Percentiles rank a stretch among this genome's conserved stretches.
These are phyloP conservation scores for Saccharomycopsis sp. DNA, from an alignment of 805 yeast genomes.

Conservation along the genomic window DNA sequence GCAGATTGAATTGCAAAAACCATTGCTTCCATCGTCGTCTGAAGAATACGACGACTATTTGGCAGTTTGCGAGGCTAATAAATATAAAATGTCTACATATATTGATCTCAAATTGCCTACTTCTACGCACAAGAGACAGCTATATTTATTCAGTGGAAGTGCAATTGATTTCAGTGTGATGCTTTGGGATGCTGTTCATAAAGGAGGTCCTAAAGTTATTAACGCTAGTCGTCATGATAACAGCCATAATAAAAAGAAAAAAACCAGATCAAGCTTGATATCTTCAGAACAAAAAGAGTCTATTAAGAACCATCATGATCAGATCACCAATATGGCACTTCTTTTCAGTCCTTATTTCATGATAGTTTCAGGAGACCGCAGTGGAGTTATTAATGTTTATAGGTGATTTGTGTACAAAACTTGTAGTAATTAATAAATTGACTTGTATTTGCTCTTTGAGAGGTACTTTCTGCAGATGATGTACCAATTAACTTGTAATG, in stretches of 20 bases:
- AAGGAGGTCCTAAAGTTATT: conserved; percentile 30
- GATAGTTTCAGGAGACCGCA: conserved; percentile 59
- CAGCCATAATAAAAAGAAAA: conserved; percentile 8
- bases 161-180: conserved; percentile 23
- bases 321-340: conserved; percentile 42
- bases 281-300: conserved; percentile 39
- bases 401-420: conserved; percentile 30
- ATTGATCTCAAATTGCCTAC: conserved; percentile 11
- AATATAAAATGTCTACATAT: conserved; percentile 3
- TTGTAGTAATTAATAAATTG: no score
- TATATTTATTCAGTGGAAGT: conserved; percentile 16
- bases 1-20: neutral
- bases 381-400: conserved; percentile 59
- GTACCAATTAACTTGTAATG: no score
- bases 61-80: neutral
- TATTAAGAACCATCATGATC: conserved; percentile 43
- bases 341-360: conserved; percentile 48
- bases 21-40: neutral
- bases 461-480: no score
- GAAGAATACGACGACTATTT: neutral
- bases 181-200: conserved; percentile 34
- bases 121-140: conserved; percentile 14
- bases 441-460: neutral
- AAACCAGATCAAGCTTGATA: conserved; percentile 29
- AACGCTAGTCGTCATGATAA: neutral